phyloP scores from a whole-genome alignment of 2,329 filamentous ascomycete genomes.

The Alternaria sp. region DNA sequence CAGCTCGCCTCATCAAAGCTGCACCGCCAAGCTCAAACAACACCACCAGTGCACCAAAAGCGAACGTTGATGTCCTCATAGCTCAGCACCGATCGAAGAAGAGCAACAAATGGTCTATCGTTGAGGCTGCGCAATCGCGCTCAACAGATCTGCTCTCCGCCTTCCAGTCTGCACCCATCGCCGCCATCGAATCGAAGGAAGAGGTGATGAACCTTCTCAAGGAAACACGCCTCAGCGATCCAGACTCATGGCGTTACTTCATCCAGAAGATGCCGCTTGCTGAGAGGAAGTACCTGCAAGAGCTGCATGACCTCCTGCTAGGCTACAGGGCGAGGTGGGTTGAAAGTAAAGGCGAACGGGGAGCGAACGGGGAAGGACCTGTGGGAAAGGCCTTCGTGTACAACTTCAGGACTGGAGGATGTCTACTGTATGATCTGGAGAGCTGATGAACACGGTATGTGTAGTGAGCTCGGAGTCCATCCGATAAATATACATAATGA shows the following conservation, averaged over 20 bases:
- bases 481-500: too few relatives aligned
- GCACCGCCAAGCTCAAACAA: conserved; percentile 28
- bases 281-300: conserved; percentile 82
- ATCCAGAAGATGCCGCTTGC: conserved; percentile 79
- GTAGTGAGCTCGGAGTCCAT: too few relatives aligned
- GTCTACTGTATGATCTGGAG: conserved; percentile 83
- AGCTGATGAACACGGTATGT: neutral
- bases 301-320: conserved; percentile 79
- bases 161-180: conserved; percentile 79
- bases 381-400: conserved; percentile 84
- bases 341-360: conserved; percentile 47
- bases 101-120: conserved; percentile 84
- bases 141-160: conserved; percentile 71
- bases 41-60: conserved; percentile 36
- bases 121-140: conserved; percentile 73
- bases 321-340: conserved; percentile 68
- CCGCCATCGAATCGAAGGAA: conserved; percentile 88
- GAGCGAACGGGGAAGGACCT: conserved; percentile 48
- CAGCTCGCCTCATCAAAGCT: conserved; percentile 41
- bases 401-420: conserved; percentile 85
- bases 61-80: conserved; percentile 83
- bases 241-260: conserved; percentile 82
- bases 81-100: conserved; percentile 88
- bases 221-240: conserved; percentile 77
- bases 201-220: conserved; percentile 79